phyloP scores from a whole-genome alignment of 768 basidiomycete genomes.

The Phaffia australis region DNA sequence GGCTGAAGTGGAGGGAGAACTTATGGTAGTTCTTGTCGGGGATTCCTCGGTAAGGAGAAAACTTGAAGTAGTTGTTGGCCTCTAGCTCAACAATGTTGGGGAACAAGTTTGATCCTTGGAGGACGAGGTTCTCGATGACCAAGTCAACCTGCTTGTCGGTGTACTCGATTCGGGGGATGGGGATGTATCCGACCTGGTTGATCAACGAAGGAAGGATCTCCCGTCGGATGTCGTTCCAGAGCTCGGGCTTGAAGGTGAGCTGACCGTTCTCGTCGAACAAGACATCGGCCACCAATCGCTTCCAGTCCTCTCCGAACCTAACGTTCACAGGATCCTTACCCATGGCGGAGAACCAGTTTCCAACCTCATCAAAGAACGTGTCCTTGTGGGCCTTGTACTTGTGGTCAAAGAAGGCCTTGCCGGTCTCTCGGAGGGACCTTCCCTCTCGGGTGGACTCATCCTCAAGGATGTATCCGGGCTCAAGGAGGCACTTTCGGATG shows the following conservation, averaged over 20 bases:
- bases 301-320: conserved; percentile 59
- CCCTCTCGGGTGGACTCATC: conserved; percentile 60
- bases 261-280: conserved; percentile 58
- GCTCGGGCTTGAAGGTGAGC: conserved; percentile 72
- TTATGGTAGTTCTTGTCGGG: conserved; percentile 53
- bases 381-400: conserved; percentile 72
- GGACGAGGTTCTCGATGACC: conserved; percentile 83
- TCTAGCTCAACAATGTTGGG: conserved; percentile 52
- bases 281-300: conserved; percentile 67
- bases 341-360: conserved; percentile 73
- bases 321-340: conserved; percentile 50
- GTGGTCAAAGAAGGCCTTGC: conserved; percentile 63
- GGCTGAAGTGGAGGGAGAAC: conserved; percentile 61
- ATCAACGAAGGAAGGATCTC: conserved; percentile 72
- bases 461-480: conserved; percentile 77
- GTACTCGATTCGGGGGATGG: conserved; percentile 86
- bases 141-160: conserved; percentile 75
- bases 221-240: conserved; percentile 74
- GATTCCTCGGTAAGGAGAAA: conserved; percentile 59
- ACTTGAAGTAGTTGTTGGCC: conserved; percentile 69
- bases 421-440: conserved; percentile 53
- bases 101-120: conserved; percentile 73
- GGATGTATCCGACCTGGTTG: conserved; percentile 48
- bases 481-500: conserved; percentile 59
- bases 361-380: conserved; percentile 56